Evolutionary conservation across 352 stramenopile genomes (phyloP).

Genomic region (Globisporangium cederbergense): DNA sequence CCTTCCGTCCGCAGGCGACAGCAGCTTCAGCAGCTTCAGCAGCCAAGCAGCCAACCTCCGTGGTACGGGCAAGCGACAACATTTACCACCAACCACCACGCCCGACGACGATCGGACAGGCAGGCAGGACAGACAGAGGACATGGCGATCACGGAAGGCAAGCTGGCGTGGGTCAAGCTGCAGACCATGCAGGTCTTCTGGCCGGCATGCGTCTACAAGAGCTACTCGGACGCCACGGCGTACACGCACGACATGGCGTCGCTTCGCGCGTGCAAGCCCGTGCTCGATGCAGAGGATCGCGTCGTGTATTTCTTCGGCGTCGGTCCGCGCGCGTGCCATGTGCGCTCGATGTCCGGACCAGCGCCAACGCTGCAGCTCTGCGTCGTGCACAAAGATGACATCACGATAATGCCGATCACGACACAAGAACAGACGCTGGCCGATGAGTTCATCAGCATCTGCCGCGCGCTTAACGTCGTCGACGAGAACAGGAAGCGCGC

Average conservation of each 20-base stretch:
- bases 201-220: slow-evolving; percentile 64
- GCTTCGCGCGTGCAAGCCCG: slow-evolving; percentile 42
- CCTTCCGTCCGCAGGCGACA: background rate
- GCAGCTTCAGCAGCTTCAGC: background rate
- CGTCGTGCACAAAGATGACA: slow-evolving; percentile 39
- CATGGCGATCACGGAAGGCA: background rate
- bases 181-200: slow-evolving; percentile 56
- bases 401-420: slow-evolving; percentile 16
- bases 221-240: slow-evolving; percentile 39
- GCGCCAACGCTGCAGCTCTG: slow-evolving; percentile 53
- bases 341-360: slow-evolving; percentile 19
- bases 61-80: background rate
- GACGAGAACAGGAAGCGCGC: slow-evolving; percentile 37
- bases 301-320: slow-evolving; percentile 84
- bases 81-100: background rate
- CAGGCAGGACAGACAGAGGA: background rate
- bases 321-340: slow-evolving; percentile 28
- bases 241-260: slow-evolving; percentile 47
- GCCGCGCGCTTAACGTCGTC: slow-evolving; percentile 24
- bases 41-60: background rate
- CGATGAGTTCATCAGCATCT: slow-evolving; percentile 41
- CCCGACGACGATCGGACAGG: background rate
- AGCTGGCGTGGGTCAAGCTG: slow-evolving; percentile 48
- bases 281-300: slow-evolving; percentile 60
- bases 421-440: slow-evolving; percentile 12